Evolutionary conservation across 495 filamentous ascomycete species (phyloP).

Genomic region (Penicillium salamii): DNA sequence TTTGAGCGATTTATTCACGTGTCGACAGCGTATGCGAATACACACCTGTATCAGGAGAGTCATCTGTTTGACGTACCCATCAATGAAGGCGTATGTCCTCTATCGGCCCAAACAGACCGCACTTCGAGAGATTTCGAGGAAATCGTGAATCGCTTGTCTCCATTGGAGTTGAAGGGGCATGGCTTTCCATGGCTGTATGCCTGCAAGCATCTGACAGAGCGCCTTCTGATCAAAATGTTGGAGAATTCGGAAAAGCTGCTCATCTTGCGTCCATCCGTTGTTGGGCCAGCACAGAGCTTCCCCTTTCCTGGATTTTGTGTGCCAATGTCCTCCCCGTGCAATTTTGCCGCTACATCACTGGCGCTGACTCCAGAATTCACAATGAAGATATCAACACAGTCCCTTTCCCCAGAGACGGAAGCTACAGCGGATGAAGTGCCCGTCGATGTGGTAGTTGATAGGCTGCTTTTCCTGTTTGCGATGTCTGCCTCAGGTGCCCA

Average conservation of each 20-base stretch:
- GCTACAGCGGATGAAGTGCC: conserved; percentile 15
- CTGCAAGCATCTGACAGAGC: conserved; percentile 22
- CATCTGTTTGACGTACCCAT: neutral
- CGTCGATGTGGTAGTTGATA: conserved; percentile 21
- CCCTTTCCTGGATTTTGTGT: conserved; percentile 13
- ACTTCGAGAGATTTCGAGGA: conserved; percentile 1
- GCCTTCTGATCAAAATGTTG: conserved; percentile 11
- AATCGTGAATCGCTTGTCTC: no score
- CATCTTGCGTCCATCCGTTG: conserved; percentile 17
- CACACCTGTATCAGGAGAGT: conserved; percentile 7
- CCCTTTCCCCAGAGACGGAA: neutral
- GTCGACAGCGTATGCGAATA: conserved; percentile 17
- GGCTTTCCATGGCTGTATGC: conserved; percentile 21
- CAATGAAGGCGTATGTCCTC: conserved; percentile 5
- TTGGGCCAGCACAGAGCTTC: conserved; percentile 13
- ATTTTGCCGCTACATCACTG: neutral
- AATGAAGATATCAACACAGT: neutral
- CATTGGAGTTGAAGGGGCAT: no score
- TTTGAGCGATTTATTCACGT: conserved; percentile 20
- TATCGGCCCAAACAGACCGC: conserved; percentile 4
- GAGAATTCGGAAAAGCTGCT: conserved; percentile 5
- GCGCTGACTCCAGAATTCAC: neutral
- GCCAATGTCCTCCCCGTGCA: conserved; percentile 5
- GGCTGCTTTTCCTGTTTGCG: no score
- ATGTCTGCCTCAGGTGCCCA: no score